Evolutionary conservation across 192 early-diverging fungal species (phyloP).

Genomic region (Thoreauomyces humboldtii): DNA sequence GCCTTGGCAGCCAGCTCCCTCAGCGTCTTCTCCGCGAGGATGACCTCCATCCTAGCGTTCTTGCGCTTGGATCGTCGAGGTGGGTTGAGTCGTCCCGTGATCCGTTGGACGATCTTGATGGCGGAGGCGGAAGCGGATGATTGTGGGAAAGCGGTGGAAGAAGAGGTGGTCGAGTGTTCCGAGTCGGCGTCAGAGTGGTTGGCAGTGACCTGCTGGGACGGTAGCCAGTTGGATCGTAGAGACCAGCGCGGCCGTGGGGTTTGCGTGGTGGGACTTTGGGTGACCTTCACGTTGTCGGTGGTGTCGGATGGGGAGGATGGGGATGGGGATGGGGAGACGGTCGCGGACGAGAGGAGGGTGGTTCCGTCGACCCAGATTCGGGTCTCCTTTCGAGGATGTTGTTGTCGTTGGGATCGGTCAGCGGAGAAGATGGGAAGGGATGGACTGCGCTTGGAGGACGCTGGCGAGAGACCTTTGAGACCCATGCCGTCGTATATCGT

Average conservation of each 20-base stretch:
- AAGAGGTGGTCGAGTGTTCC: too few relatives aligned
- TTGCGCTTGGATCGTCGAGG: slow-evolving; percentile 14
- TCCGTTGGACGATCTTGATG: too few relatives aligned
- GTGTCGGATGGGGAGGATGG: not conserved
- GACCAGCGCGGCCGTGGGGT: too few relatives aligned
- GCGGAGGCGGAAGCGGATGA: too few relatives aligned
- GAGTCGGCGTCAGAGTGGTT: too few relatives aligned
- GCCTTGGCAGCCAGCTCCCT: not conserved
- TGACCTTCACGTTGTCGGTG: too few relatives aligned
- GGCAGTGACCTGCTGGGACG: too few relatives aligned
- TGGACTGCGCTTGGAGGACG: not conserved
- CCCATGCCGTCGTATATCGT: slow-evolving; percentile 23
- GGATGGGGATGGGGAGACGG: not conserved
- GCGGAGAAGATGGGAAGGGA: not conserved
- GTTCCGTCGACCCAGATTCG: not conserved
- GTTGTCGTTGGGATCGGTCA: not conserved
- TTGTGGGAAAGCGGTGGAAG: too few relatives aligned
- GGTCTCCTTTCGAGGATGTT: too few relatives aligned
- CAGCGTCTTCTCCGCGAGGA: not conserved
- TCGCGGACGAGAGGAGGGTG: not conserved
- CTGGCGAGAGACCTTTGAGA: slow-evolving; percentile 3
- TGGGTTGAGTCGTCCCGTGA: too few relatives aligned
- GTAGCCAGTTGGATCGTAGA: too few relatives aligned
- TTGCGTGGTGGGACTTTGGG: too few relatives aligned
- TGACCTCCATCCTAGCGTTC: slow-evolving; percentile 8